These are phyloP conservation scores for Peribolospora kevripleyi DNA, from an alignment of 768 basidiomycete genomes.

Conservation along the genomic window DNA sequence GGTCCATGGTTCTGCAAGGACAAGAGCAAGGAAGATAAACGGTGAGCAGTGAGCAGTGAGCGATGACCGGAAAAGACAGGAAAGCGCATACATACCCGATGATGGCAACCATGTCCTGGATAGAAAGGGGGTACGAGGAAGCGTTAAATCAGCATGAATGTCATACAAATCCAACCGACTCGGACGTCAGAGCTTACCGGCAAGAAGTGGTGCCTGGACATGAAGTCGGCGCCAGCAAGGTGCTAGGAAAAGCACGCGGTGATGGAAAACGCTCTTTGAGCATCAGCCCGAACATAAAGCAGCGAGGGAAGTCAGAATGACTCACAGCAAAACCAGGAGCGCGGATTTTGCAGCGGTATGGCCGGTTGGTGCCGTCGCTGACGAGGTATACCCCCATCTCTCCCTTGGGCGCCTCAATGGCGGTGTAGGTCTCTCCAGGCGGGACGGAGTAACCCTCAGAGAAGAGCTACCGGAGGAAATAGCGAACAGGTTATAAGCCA, in stretches of 20 bases:
- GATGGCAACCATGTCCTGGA: slow-evolving; percentile 85
- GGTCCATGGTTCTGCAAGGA: neutral
- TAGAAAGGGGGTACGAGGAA: slow-evolving; percentile 6
- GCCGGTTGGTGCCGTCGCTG: slow-evolving; percentile 81
- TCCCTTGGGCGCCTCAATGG: slow-evolving; percentile 95
- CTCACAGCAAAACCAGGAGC: slow-evolving; percentile 62
- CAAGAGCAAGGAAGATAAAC: neutral
- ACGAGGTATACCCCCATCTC: slow-evolving; percentile 98
- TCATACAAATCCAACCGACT: slow-evolving; percentile 15
- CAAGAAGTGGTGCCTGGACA: slow-evolving; percentile 25
- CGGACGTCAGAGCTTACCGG: slow-evolving; percentile 2
- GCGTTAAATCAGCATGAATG: slow-evolving; percentile 20
- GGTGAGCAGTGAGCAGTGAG: neutral
- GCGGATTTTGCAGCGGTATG: slow-evolving; percentile 90
- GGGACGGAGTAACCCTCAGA: slow-evolving; percentile 93
- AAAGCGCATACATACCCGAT: slow-evolving; percentile 31
- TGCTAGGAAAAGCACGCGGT: slow-evolving; percentile 25
- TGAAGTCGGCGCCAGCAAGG: slow-evolving; percentile 85
- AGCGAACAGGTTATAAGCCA: slow-evolving; percentile 68
- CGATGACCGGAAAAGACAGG: neutral
- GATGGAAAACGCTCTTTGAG: neutral
- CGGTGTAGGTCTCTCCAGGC: slow-evolving; percentile 64
- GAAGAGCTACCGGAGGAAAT: slow-evolving; percentile 84
- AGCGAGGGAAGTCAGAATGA: neutral
- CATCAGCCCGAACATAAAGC: neutral